These are phyloP conservation scores for Protea cynaroides DNA, from an alignment of 164 flowering plant genomes.

Conservation along the genomic window DNA sequence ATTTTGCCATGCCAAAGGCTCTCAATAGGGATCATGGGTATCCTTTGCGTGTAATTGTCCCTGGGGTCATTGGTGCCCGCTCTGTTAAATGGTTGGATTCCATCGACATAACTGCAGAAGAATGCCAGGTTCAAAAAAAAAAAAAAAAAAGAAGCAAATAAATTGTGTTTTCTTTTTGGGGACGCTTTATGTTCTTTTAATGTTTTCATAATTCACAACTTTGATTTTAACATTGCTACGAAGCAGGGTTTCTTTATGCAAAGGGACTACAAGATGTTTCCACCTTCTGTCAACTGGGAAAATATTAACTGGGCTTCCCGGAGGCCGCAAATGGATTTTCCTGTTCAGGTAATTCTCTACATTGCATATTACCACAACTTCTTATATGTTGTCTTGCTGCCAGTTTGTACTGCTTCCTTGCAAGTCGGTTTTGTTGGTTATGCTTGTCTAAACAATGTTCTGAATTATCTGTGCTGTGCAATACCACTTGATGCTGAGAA, in stretches of 20 bases:
- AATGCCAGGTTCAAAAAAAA: constrained; percentile 62
- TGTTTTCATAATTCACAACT: background rate
- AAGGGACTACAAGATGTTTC: constrained; percentile 98
- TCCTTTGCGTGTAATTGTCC: constrained; percentile 83
- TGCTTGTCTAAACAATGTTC: background rate
- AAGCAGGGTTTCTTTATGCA: constrained; percentile 98
- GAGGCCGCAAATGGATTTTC: constrained; percentile 92
- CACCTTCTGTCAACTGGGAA: constrained; percentile 94
- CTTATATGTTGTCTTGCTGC: background rate
- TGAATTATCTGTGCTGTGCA: background rate
- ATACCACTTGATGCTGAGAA: too few relatives aligned
- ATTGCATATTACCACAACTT: background rate
- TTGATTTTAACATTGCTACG: constrained; percentile 6
- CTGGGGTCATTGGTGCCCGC: constrained; percentile 97
- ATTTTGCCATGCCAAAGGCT: constrained; percentile 34
- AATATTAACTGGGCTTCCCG: constrained; percentile 88
- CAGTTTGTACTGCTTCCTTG: background rate
- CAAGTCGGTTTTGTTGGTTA: background rate
- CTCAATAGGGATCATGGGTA: constrained; percentile 97
- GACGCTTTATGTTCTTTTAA: background rate
- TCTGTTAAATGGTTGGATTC: constrained; percentile 96
- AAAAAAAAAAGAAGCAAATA: background rate
- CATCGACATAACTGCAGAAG: constrained; percentile 70
- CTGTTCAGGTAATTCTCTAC: constrained; percentile 67
- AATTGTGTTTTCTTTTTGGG: background rate